phyloP scores from a whole-genome alignment of 768 basidiomycete genomes.

The Pisolithus orientalis region DNA sequence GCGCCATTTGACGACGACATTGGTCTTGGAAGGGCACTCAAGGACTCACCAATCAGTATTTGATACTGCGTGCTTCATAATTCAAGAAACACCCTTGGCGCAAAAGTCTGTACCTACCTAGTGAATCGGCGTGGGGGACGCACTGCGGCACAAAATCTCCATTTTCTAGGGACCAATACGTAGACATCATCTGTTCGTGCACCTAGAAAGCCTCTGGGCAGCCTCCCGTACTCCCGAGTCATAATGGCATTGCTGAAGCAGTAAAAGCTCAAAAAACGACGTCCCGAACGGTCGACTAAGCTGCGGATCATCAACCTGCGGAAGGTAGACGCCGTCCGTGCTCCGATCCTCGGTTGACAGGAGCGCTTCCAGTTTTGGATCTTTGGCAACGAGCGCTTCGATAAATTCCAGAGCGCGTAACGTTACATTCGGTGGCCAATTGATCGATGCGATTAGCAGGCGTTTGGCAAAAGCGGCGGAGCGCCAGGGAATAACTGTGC shows the following conservation, averaged over 20 bases:
- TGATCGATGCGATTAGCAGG: slow-evolving; percentile 62
- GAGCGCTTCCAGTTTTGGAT: slow-evolving; percentile 77
- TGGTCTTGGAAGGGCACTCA: too few species aligned
- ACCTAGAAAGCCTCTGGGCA: slow-evolving; percentile 52
- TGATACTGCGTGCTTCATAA: too few species aligned
- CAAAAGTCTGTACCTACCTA: too few species aligned
- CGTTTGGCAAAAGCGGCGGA: neutral
- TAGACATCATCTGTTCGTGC: slow-evolving; percentile 31
- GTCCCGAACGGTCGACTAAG: slow-evolving; percentile 77
- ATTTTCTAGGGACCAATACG: slow-evolving; percentile 8
- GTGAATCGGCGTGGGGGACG: too few species aligned
- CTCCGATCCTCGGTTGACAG: slow-evolving; percentile 83
- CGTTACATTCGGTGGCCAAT: slow-evolving; percentile 68
- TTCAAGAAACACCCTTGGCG: too few species aligned
- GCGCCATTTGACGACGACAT: too few species aligned
- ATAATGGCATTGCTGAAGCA: slow-evolving; percentile 53
- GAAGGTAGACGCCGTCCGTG: slow-evolving; percentile 77
- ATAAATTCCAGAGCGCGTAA: slow-evolving; percentile 61
- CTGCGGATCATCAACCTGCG: slow-evolving; percentile 87
- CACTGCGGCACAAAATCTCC: too few species aligned
- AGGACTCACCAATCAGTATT: too few species aligned
- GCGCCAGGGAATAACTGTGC: slow-evolving; percentile 46
- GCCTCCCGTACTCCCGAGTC: slow-evolving; percentile 65
- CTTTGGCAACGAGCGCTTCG: slow-evolving; percentile 60
- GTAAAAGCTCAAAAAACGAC: slow-evolving; percentile 79